A percentile compares a stretch with the other conserved stretches of the same genome.
Conservation (phyloP, 2,329 filamentous ascomycete species). For the Phialophora expanda region DNA sequence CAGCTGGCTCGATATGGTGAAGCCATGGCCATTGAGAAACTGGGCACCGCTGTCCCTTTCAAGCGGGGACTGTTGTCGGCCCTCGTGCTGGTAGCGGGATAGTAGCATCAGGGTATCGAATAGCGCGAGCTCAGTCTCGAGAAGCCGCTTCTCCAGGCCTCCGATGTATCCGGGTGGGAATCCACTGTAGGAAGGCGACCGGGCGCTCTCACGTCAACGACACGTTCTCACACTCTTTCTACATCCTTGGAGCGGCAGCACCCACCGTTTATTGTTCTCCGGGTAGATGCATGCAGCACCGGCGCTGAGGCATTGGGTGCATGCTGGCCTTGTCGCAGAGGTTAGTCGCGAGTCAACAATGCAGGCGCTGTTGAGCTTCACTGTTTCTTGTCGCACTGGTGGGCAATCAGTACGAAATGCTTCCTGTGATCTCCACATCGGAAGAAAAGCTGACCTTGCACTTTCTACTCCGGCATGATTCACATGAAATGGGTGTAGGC, state of each 20-base stretch:
- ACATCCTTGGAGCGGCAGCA: neutral
- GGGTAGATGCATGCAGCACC: slow-evolving; percentile 34
- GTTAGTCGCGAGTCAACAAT: neutral
- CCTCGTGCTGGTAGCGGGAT: neutral
- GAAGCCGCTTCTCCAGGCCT: slow-evolving; percentile 48
- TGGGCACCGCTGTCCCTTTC: neutral
- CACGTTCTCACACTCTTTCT: neutral
- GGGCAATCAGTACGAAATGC: neutral
- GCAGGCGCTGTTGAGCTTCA: neutral
- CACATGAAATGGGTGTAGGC: slow-evolving; percentile 10
- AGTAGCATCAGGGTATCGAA: slow-evolving; percentile 37
- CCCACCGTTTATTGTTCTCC: slow-evolving; percentile 43
- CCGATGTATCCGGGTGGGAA: slow-evolving; percentile 49
- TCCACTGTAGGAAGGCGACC: slow-evolving; percentile 32
- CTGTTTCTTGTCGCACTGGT: slow-evolving; percentile 10
- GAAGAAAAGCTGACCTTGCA: slow-evolving; percentile 20
- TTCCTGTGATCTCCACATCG: neutral
- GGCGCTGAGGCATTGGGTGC: slow-evolving; percentile 31
- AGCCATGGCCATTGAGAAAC: neutral
- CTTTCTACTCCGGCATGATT: slow-evolving; percentile 37
- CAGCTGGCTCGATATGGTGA: neutral
- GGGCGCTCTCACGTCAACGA: neutral
- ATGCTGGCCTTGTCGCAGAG: neutral
- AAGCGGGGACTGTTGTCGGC: neutral
- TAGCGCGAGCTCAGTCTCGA: slow-evolving; percentile 42